Base-by-base conservation (phyloP, 345 rosid genomes). In the Gossypium bickii region DNA sequence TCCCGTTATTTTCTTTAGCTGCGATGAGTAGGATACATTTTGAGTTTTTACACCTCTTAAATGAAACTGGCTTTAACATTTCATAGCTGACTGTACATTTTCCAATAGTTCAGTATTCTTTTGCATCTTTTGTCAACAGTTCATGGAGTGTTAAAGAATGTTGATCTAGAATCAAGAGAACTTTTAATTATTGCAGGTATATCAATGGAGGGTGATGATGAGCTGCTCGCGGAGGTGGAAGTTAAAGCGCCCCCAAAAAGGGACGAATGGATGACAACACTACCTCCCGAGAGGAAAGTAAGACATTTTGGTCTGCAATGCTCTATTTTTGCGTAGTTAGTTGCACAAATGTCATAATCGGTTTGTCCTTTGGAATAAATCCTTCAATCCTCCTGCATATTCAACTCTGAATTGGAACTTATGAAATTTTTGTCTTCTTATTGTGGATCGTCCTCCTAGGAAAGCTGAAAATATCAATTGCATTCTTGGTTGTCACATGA, bases 221-320 rank as follows among this genome's bases (percentile, higher is more conserved):
- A 92, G 77, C 91, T 94, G 63, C 81, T 94, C 56, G 95, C 87
- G 3, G 89, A 86, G 57, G 72, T 83, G 22, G 90, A 92, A 75
- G 93, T 87, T 78, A 89, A 92, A 77, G 92, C 74, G 43, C 82
- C 82, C 49, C 95, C 87, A 73, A 80, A 79, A 81, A 83, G 98
- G 78, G 97, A 94, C 10, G 98, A 94, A 86, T 94, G 98, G 98
- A 94, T 94, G 98, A 94, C 97, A 67, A 87, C 89, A 25, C 83
- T 94, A 52, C 98, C 98, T 76, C 97, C 97, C 49, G 97, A 94
- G 83, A 85, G 92, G 80, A 92, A 89, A 80, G 97, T 92, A 86
- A 83, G 87, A 47, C 75, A 60, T 38, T 75, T 67, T 22, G 15
- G 63, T 72, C 17, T 62, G 45, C 11, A 16, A 4, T 60, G 60